Conservation (phyloP, 2,329 filamentous ascomycete genomes). For the Cercospora zeae-maydis region DNA sequence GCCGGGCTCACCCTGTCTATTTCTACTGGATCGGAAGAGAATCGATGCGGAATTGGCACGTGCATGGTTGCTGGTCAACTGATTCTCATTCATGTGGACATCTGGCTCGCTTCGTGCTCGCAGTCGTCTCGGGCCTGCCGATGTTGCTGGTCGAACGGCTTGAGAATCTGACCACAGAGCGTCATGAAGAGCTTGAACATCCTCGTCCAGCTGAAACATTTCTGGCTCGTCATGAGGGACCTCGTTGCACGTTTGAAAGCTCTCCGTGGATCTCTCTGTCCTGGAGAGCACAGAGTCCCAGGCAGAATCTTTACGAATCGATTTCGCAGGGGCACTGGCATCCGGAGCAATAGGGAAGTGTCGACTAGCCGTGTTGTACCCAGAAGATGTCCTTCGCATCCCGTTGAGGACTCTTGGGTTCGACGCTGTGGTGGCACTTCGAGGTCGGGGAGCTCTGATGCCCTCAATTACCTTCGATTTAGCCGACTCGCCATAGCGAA, state of each 20-base stretch:
- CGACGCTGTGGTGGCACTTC: constrained; percentile 1
- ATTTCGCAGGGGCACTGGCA: neutral
- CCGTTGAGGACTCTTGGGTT: neutral
- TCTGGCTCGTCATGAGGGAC: neutral
- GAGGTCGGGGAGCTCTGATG: neutral
- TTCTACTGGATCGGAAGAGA: neutral
- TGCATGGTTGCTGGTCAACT: neutral
- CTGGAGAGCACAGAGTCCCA: neutral
- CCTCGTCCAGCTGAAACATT: constrained; percentile 8
- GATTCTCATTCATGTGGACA: neutral
- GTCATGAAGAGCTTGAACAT: neutral
- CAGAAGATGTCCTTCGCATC: neutral
- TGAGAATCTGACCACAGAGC: neutral
- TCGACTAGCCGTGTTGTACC: neutral
- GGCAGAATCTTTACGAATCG: constrained; percentile 4
- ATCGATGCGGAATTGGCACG: neutral
- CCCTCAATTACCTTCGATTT: neutral
- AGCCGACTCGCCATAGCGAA: neutral
- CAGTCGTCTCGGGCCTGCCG: neutral
- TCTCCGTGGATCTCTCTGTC: neutral
- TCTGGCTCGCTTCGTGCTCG: constrained; percentile 7
- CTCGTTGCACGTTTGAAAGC: neutral
- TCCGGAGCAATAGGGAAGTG: neutral
- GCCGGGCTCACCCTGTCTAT: neutral
- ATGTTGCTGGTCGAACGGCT: neutral